Conservation (phyloP, 768 basidiomycete genomes). For the Lanmaoa pseudosensibilis region DNA sequence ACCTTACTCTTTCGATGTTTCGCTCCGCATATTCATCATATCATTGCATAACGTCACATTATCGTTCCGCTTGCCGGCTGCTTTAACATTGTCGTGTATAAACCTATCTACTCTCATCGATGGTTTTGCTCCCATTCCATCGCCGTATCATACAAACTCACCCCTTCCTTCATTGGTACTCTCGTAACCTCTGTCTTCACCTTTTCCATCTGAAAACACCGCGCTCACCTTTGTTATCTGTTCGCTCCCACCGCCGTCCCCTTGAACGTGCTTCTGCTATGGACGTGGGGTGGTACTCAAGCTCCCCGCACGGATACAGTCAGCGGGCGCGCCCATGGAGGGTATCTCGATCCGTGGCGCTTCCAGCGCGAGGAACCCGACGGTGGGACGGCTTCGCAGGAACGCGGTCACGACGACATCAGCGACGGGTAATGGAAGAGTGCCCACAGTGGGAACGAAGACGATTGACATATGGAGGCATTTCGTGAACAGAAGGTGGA, state of each 20-base stretch:
- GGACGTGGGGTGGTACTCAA: slow-evolving; percentile 28
- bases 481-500: slow-evolving; percentile 72
- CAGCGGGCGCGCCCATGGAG: slow-evolving; percentile 41
- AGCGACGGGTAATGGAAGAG: slow-evolving; percentile 9
- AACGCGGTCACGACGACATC: slow-evolving; percentile 46
- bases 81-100: slow-evolving; percentile 19
- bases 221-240: slow-evolving; percentile 39
- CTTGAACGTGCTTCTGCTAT: slow-evolving; percentile 23
- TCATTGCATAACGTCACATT: slow-evolving; percentile 25
- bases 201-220: slow-evolving; percentile 26
- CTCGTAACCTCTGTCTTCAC: slow-evolving; percentile 5
- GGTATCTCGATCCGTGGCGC: slow-evolving; percentile 69
- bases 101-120: slow-evolving; percentile 15
- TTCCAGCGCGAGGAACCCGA: slow-evolving; percentile 41
- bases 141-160: slow-evolving; percentile 10
- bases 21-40: slow-evolving; percentile 27
- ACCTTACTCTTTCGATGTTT: slow-evolving; percentile 33
- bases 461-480: slow-evolving; percentile 71
- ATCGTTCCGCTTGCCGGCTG: slow-evolving; percentile 14
- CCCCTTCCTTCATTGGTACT: slow-evolving; percentile 7
- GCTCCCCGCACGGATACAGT: slow-evolving; percentile 42
- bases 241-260: slow-evolving; percentile 28
- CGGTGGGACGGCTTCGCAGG: slow-evolving; percentile 58
- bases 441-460: slow-evolving; percentile 33
- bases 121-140: slow-evolving; percentile 13